Base-by-base conservation (phyloP, 805 yeast genomes). In the Metschnikowia baotianmanensis region DNA sequence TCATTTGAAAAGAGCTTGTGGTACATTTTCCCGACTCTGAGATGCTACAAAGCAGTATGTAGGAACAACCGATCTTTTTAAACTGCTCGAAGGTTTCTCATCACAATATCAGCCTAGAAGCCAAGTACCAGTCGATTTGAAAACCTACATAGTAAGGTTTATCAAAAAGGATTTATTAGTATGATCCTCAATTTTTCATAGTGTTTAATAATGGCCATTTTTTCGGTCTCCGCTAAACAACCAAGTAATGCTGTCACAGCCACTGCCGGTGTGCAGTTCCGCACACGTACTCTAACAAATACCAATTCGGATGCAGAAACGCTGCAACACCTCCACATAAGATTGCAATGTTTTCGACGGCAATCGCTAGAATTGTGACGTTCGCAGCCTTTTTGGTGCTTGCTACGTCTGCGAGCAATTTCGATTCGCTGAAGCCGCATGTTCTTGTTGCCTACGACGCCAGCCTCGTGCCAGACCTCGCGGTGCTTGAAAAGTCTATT, bases 381-480 rank as follows among this genome's bases (percentile, higher is more conserved):
- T 29, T 45, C 23, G 38, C 50, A 32, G 31, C 42, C n/a, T 38
- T 47, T 15, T 34, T 48, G 34, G 36, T 30, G 11, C 12, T 36
- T 17, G 45, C 38, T 5, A 30, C 31, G 7, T 50, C 52, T 6
- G 32, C 40, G 13, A 13, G 31, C 4, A 30, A 19, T 9, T 23
- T 18, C 11, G 39, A 32, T 21, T 40, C 40, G 38, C 36, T 19
- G 33, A 45, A 42, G 18, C 16, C 36, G 10, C 50, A 43, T 26
- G 61, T 62, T 8, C 61, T 69, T 51, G 60, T 69, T 5, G 55
- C 67, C 12, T 62, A 57, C 47, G 74, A 69, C 43, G 50, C 67
- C 6, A 51, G 43, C 28, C 40, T 55, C 33, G 40, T 33, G 20
- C 34, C 27, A 18, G 46, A 43, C 13, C 29, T 40, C 15, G 39